Evolutionary conservation across 305 asterid species (phyloP).

Genomic region (Plantago lanceolata): DNA sequence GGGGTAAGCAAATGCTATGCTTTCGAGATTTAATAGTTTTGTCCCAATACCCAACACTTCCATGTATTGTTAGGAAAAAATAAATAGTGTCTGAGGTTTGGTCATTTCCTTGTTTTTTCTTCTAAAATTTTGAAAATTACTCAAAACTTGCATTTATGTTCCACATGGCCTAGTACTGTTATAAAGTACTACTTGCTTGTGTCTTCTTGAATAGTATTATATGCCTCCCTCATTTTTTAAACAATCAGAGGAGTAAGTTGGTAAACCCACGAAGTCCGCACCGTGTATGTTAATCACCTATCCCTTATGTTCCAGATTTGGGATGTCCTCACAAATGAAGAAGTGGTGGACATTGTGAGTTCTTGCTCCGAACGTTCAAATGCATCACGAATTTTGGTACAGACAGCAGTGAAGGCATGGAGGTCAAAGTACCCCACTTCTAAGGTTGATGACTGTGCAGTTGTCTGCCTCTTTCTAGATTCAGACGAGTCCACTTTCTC

Average conservation of each 20-base stretch:
- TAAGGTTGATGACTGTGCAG: conserved; percentile 79
- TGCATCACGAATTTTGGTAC: conserved; percentile 61
- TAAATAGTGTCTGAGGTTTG: neutral
- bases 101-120: too few species aligned
- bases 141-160: too few species aligned
- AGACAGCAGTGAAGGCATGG: conserved; percentile 68
- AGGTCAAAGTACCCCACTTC: conserved; percentile 59
- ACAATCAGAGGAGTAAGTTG: neutral
- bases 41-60: neutral
- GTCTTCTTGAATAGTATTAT: too few species aligned
- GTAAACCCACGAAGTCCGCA: neutral
- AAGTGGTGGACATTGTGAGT: conserved; percentile 63
- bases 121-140: too few species aligned
- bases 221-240: neutral
- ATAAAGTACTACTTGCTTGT: too few species aligned
- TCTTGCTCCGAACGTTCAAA: conserved; percentile 48
- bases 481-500: conserved; percentile 30
- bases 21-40: neutral
- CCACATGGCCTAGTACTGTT: too few species aligned
- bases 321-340: conserved; percentile 76
- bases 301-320: conserved; percentile 50
- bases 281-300: neutral
- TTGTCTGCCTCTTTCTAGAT: conserved; percentile 70
- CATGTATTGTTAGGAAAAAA: neutral
- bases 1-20: conserved; percentile 59